A percentile compares a stretch with the other conserved stretches of the same genome.
Conservation (phyloP, 2,329 filamentous ascomycete species). For the Torrubiellomyces zombiae region DNA sequence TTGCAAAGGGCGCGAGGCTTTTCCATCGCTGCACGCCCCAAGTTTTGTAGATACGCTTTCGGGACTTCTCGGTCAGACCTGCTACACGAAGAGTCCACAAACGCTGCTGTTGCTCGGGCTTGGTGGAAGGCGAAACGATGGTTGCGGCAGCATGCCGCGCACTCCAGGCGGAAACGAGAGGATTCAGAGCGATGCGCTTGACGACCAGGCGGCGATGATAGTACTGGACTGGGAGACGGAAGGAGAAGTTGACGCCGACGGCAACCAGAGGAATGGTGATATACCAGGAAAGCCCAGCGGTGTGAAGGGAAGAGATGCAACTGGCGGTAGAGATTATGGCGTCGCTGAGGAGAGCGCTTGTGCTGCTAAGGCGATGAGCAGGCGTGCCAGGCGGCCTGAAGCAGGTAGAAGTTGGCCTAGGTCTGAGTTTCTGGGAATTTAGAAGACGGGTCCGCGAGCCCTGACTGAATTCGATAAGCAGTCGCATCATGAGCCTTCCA, state of each 20-base stretch:
- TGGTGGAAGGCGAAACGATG: slow-evolving; percentile 3
- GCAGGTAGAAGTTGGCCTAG: no score
- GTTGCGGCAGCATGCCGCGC: slow-evolving; percentile 9
- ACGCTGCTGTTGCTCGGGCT: slow-evolving; percentile 5
- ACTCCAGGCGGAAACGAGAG: slow-evolving; percentile 17
- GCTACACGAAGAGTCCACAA: slow-evolving; percentile 10
- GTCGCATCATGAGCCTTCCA: no score
- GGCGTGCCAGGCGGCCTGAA: slow-evolving; percentile 2
- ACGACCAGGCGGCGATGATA: slow-evolving; percentile 20
- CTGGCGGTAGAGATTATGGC: slow-evolving; percentile 23
- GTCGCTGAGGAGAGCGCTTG: slow-evolving; percentile 8
- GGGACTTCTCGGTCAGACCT: slow-evolving; percentile 12
- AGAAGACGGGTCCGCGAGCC: no score
- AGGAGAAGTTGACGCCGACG: slow-evolving; percentile 24
- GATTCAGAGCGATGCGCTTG: slow-evolving; percentile 12
- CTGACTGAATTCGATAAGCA: no score
- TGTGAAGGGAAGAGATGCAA: slow-evolving; percentile 26
- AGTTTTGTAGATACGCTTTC: slow-evolving; percentile 16
- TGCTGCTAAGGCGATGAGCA: slow-evolving; percentile 3
- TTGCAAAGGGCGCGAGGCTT: slow-evolving; percentile 19
- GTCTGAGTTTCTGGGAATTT: no score
- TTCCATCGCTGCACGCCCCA: slow-evolving; percentile 32
- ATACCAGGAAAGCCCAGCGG: slow-evolving; percentile 33
- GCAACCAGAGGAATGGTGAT: slow-evolving; percentile 36
- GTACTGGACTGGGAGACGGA: slow-evolving; percentile 29